Conservation (phyloP, 1,284 basidiomycete genomes). For the Neolentinus lepideus region DNA sequence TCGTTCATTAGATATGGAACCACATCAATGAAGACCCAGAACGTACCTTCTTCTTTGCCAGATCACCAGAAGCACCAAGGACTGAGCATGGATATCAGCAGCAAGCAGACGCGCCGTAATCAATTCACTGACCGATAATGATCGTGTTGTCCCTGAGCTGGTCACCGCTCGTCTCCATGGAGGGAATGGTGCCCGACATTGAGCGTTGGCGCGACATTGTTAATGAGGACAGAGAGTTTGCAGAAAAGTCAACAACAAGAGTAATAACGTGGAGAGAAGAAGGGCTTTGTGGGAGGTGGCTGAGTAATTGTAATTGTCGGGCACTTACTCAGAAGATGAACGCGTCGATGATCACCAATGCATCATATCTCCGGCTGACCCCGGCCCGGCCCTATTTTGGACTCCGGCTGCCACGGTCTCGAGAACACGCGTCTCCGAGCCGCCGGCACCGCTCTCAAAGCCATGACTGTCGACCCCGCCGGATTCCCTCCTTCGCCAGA, state of each 20-base stretch:
- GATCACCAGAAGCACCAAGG: constrained; percentile 93
- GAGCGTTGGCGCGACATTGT: constrained; percentile 16
- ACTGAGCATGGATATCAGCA: constrained; percentile 42
- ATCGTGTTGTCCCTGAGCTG: constrained; percentile 81
- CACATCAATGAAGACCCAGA: background rate
- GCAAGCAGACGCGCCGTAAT: background rate
- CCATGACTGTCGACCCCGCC: background rate
- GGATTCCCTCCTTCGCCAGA: constrained; percentile 25
- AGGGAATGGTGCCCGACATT: constrained; percentile 78
- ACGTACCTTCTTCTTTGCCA: constrained; percentile 96
- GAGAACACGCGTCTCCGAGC: background rate
- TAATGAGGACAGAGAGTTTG: constrained; percentile 4
- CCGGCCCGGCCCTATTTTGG: constrained; percentile 1
- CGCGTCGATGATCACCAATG: background rate
- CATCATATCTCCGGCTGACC: background rate
- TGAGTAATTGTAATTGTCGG: background rate
- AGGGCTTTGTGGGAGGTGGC: background rate
- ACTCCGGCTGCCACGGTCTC: background rate
- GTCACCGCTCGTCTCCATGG: constrained; percentile 71
- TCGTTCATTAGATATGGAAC: background rate
- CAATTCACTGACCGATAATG: constrained; percentile 63
- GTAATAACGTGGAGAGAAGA: constrained; percentile 2
- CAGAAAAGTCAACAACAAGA: constrained; percentile 2
- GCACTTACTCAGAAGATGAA: background rate
- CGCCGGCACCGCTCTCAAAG: background rate